Conservation (phyloP, 2,329 filamentous ascomycete species). For the Trichophaea hybrida region DNA sequence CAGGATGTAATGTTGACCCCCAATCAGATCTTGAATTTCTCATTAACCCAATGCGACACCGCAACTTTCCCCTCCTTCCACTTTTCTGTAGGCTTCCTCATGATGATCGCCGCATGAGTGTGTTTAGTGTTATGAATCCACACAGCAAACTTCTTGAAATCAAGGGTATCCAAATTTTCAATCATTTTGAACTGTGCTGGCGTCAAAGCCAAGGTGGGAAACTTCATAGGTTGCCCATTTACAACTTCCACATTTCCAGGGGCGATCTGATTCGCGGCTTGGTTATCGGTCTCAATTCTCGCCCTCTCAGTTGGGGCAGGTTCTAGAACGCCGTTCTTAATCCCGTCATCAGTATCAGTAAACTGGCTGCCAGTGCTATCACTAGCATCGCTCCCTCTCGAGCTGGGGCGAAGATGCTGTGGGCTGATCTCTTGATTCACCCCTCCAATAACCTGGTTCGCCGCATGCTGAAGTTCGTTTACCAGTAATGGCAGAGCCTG, state of each 20-base stretch:
- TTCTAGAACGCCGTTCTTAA: not conserved
- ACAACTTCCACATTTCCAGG: slow-evolving; percentile 27
- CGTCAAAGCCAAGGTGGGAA: slow-evolving; percentile 62
- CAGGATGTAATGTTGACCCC: no score
- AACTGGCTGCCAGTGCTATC: not conserved
- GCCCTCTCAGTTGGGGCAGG: slow-evolving; percentile 18
- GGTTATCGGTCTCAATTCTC: no score
- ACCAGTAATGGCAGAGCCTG: slow-evolving; percentile 54
- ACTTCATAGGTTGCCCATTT: slow-evolving; percentile 29
- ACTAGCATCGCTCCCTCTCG: not conserved
- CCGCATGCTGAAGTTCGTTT: slow-evolving; percentile 57
- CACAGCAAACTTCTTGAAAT: slow-evolving; percentile 52
- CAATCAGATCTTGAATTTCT: slow-evolving; percentile 50
- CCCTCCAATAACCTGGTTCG: slow-evolving; percentile 64
- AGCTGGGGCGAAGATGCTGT: slow-evolving; percentile 31
- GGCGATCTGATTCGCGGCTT: no score
- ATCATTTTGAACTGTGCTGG: slow-evolving; percentile 77
- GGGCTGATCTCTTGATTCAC: slow-evolving; percentile 54
- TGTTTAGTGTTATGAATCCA: slow-evolving; percentile 66
- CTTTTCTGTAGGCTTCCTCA: slow-evolving; percentile 48
- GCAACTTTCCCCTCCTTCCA: slow-evolving; percentile 69
- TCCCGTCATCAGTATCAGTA: not conserved
- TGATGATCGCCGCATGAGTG: slow-evolving; percentile 80
- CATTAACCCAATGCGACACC: slow-evolving; percentile 63
- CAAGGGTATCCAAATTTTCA: slow-evolving; percentile 52